Conservation (phyloP, 2,329 filamentous ascomycete genomes). For the Biscogniauxia marginata region DNA sequence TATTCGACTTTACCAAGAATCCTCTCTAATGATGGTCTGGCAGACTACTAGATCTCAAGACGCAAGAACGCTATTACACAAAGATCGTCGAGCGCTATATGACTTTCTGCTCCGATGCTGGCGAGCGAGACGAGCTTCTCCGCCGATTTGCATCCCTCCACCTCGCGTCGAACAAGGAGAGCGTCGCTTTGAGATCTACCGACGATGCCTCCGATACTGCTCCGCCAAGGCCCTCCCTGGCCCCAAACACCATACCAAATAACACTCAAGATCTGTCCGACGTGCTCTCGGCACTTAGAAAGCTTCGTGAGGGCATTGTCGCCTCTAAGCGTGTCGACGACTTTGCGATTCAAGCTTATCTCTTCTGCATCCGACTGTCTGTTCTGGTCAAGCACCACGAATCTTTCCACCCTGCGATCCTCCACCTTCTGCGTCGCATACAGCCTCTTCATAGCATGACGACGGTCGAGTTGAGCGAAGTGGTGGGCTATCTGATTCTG, state of each 20-base stretch:
- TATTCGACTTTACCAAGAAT: background rate
- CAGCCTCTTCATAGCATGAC: constrained; percentile 68
- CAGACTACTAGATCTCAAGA: constrained; percentile 71
- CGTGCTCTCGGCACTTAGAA: constrained; percentile 81
- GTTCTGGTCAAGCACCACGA: constrained; percentile 81
- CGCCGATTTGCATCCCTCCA: constrained; percentile 69
- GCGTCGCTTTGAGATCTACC: constrained; percentile 28
- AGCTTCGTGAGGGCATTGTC: constrained; percentile 86
- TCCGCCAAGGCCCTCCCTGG: constrained; percentile 16
- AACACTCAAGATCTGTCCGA: constrained; percentile 66
- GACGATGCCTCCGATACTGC: constrained; percentile 7
- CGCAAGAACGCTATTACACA: constrained; percentile 82
- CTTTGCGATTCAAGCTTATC: constrained; percentile 86
- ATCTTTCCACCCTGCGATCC: constrained; percentile 84
- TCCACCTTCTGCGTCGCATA: constrained; percentile 72
- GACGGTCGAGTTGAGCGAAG: constrained; percentile 71
- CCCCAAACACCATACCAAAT: constrained; percentile 25
- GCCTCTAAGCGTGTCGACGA: constrained; percentile 72
- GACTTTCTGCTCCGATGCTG: constrained; percentile 76
- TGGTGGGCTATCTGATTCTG: constrained; percentile 77
- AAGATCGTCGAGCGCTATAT: constrained; percentile 88
- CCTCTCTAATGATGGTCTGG: constrained; percentile 1
- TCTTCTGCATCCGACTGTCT: constrained; percentile 84
- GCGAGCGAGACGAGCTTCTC: constrained; percentile 70
- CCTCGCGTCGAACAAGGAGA: constrained; percentile 35